Conservation (phyloP, 345 rosid genomes). For the Eucalyptus microcorys region DNA sequence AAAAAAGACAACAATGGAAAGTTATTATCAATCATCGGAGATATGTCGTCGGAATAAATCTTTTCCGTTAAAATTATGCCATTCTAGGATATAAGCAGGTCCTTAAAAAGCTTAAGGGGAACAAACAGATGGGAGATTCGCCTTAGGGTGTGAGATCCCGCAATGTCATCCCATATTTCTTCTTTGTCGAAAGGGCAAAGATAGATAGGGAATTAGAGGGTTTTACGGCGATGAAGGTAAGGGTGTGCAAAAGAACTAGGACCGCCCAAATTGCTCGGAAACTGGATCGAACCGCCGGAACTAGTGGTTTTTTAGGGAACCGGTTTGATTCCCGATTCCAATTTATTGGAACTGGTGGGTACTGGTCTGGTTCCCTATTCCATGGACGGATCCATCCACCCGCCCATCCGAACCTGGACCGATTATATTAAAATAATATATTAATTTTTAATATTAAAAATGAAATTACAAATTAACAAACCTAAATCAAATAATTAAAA, state of each 20-base stretch:
- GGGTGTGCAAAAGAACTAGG: fast-evolving
- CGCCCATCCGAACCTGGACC: fast-evolving
- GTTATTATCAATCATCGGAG: neutral
- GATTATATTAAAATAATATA: no score
- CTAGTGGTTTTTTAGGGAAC: fast-evolving
- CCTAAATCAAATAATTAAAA: no score
- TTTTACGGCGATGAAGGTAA: fast-evolving
- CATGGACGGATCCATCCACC: fast-evolving
- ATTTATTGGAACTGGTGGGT: no score
- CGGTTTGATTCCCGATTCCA: fast-evolving
- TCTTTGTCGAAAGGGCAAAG: fast-evolving
- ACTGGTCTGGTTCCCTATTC: fast-evolving
- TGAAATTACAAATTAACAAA: no score
- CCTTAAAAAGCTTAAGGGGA: fast-evolving
- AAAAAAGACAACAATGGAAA: no score
- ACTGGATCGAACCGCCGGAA: fast-evolving
- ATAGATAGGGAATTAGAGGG: fast-evolving
- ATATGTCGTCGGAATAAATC: fast-evolving
- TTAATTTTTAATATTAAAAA: no score
- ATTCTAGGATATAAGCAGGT: no score
- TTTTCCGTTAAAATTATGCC: no score
- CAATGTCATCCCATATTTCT: no score
- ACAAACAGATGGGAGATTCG: fast-evolving
- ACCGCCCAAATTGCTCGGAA: fast-evolving
- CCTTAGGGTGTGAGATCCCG: fast-evolving